Conservation (phyloP, 2,329 filamentous ascomycete genomes). For the Fusarium camptoceras region DNA sequence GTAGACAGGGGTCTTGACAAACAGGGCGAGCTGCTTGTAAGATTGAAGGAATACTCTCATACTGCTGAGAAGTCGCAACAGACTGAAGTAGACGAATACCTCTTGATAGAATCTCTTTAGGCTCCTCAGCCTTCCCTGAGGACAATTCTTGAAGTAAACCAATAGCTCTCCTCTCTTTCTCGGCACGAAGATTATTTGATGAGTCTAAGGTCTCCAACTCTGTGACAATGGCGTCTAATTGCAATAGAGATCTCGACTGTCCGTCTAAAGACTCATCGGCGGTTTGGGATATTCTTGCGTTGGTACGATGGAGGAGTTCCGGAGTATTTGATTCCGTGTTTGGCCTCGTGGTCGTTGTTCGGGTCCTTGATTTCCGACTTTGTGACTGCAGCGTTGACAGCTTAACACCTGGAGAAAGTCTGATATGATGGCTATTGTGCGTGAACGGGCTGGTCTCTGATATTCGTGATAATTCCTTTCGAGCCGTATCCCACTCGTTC, state of each 20-base stretch:
- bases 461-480: slow-evolving; percentile 42
- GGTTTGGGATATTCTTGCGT: background rate
- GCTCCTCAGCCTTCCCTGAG: slow-evolving; percentile 21
- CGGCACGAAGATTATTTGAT: background rate
- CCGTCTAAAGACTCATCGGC: background rate
- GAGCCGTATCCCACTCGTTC: slow-evolving; percentile 44
- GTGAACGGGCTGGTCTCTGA: slow-evolving; percentile 28
- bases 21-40: slow-evolving; percentile 40
- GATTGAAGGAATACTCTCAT: slow-evolving; percentile 32
- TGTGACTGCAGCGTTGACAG: slow-evolving; percentile 10
- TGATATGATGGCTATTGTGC: slow-evolving; percentile 32
- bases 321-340: background rate
- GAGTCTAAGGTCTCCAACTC: slow-evolving; percentile 20
- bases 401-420: slow-evolving; percentile 25
- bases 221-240: slow-evolving; percentile 26
- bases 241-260: background rate
- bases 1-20: slow-evolving; percentile 40
- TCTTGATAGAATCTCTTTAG: slow-evolving; percentile 25
- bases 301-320: background rate
- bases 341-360: background rate
- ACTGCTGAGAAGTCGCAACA: slow-evolving; percentile 27
- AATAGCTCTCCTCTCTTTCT: slow-evolving; percentile 30
- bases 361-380: background rate
- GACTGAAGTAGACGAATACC: slow-evolving; percentile 45
- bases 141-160: slow-evolving; percentile 35